Percentiles rank a stretch among this genome's conserved stretches.
Conservation (phyloP, 768 basidiomycete species). For the Agaricus blazei region DNA sequence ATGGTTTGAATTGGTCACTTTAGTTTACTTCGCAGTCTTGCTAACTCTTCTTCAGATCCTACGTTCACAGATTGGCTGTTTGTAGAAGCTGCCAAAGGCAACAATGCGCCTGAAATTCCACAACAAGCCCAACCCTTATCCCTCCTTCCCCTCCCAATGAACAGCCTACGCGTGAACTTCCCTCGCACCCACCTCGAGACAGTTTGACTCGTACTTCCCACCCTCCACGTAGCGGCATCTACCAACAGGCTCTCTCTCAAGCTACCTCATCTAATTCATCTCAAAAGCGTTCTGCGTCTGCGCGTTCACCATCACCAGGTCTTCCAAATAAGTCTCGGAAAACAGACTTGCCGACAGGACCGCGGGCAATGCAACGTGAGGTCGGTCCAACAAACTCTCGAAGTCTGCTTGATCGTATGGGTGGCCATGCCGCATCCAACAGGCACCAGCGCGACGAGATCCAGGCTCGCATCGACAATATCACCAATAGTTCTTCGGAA, state of each 20-base stretch:
- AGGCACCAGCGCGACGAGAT: conserved; percentile 58
- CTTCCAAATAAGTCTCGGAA: conserved; percentile 70
- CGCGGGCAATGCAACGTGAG: conserved; percentile 71
- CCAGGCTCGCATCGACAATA: conserved; percentile 74
- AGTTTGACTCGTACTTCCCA: conserved; percentile 41
- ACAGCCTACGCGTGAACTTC: conserved; percentile 15
- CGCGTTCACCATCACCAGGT: conserved; percentile 60
- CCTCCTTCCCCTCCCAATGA: conserved; percentile 4
- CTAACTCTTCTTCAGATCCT: conserved; percentile 44
- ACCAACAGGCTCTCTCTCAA: conserved; percentile 72
- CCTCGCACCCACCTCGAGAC: conserved; percentile 27
- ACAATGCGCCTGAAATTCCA: conserved; percentile 43
- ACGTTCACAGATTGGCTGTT: conserved; percentile 91
- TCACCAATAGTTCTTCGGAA: conserved; percentile 53
- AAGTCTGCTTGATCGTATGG: conserved; percentile 81
- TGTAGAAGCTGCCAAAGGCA: conserved; percentile 68
- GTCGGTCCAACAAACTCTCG: conserved; percentile 36
- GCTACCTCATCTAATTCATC: conserved; percentile 41
- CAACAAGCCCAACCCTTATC: conserved; percentile 30
- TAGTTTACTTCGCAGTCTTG: not conserved
- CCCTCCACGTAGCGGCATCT: conserved; percentile 52
- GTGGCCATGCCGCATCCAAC: conserved; percentile 43
- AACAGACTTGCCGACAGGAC: conserved; percentile 77
- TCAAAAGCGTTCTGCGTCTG: conserved; percentile 63
- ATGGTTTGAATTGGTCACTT: conserved; percentile 44